Percentiles rank a stretch among this genome's conserved stretches.
phyloP scores from a whole-genome alignment of 1,139 yeast species.

The Taiozyma sp. region DNA sequence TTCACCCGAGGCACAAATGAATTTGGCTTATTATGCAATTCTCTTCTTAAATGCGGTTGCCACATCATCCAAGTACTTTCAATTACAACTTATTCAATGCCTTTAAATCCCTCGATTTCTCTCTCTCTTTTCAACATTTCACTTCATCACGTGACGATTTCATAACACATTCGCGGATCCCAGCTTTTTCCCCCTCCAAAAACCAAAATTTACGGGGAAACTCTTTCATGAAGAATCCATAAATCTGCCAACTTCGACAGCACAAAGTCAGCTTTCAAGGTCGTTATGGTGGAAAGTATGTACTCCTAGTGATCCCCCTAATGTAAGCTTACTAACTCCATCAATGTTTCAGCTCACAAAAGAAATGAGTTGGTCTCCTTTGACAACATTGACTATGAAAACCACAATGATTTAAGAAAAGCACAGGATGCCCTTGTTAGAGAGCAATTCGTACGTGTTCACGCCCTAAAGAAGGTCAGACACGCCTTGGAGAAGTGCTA shows the following conservation, averaged over 20 bases:
- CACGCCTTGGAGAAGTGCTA: constrained; percentile 68
- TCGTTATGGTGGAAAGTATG: neutral
- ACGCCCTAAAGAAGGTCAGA: constrained; percentile 64
- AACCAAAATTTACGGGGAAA: neutral
- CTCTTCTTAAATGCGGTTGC: no score
- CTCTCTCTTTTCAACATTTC: no score
- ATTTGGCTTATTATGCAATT: neutral
- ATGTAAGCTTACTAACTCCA: neutral
- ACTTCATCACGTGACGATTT: neutral
- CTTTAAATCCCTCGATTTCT: no score
- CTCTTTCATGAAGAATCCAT: neutral
- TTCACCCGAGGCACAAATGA: neutral
- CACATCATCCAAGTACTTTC: no score
- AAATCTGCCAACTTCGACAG: neutral
- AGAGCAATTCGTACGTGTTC: constrained; percentile 76
- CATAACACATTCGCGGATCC: neutral
- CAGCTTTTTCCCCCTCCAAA: neutral
- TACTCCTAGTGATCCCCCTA: neutral
- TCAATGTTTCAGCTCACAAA: constrained; percentile 36
- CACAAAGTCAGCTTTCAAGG: neutral
- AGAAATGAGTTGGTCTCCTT: constrained; percentile 78
- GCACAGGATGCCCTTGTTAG: constrained; percentile 77
- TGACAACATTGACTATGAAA: constrained; percentile 76
- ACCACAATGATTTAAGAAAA: constrained; percentile 55
- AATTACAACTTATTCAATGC: no score